phyloP scores from a whole-genome alignment of 139 green algal genomes.

The Tetradesmus lagerheimii region DNA sequence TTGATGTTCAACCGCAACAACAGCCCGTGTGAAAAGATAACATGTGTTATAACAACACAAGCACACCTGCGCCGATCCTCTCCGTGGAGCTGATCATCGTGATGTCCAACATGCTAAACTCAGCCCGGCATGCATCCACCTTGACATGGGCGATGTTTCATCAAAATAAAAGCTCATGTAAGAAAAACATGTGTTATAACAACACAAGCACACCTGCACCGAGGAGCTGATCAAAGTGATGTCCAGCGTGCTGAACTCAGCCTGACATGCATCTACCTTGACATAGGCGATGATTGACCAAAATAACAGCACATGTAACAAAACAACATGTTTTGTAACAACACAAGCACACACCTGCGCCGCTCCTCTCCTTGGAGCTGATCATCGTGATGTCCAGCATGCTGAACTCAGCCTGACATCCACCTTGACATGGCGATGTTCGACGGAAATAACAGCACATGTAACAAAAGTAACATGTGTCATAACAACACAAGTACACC shows the following conservation, averaged over 20 bases:
- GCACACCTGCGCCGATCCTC: slow-evolving; percentile 39
- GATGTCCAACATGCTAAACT: slow-evolving; percentile 39
- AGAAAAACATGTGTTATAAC: not conserved
- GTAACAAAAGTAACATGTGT: not conserved
- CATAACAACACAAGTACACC: not conserved
- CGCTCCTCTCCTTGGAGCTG: not conserved
- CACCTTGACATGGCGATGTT: no score
- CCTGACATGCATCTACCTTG: no score
- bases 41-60: not conserved
- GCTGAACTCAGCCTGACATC: not conserved
- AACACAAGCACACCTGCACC: not conserved
- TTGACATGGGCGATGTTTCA: no score
- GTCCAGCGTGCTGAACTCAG: no score
- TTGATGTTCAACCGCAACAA: no score
- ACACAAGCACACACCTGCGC: not conserved
- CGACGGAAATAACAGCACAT: no score
- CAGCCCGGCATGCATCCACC: no score
- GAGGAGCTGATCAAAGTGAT: no score
- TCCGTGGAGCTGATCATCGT: slow-evolving; percentile 49
- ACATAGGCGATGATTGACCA: no score
- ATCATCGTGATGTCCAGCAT: not conserved
- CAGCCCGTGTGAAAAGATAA: not conserved
- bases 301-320: no score
- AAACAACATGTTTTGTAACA: not conserved
- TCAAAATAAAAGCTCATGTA: no score